Percentiles rank a stretch among this genome's conserved stretches.
These are phyloP conservation scores for Cyclotella atomus DNA, from an alignment of 108 stramenopile species.

Conservation along the genomic window DNA sequence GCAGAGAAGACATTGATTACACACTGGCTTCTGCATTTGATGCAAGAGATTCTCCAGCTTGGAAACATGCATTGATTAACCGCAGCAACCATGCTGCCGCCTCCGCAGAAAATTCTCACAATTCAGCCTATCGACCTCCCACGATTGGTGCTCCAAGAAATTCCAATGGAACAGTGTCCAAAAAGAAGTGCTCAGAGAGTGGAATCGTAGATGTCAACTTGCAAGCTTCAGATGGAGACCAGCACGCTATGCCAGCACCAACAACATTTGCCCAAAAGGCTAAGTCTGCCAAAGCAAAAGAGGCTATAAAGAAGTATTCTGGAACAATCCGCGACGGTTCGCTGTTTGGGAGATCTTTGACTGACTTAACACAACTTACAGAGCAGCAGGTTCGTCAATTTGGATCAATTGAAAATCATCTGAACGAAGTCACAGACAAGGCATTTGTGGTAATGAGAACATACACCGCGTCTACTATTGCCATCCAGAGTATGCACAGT, in stretches of 20 bases:
- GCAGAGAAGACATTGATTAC: conserved; percentile 84
- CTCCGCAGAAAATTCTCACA: not conserved
- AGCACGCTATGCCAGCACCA: not conserved
- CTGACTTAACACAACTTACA: conserved; percentile 47
- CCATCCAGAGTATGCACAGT: conserved; percentile 92
- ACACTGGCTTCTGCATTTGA: conserved; percentile 78
- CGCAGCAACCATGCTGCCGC: conserved; percentile 9
- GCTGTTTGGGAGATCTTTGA: conserved; percentile 72
- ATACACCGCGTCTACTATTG: conserved; percentile 91
- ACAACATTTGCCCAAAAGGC: not conserved
- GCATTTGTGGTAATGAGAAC: conserved; percentile 92
- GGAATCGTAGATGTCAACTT: not conserved
- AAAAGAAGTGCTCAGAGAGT: not conserved
- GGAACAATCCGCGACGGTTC: conserved; percentile 62
- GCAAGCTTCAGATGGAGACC: not conserved
- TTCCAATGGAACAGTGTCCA: conserved; percentile 7
- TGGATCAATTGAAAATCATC: conserved; percentile 84
- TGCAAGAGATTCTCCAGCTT: conserved; percentile 27
- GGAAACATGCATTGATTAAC: conserved; percentile 41
- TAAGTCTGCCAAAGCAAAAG: conserved; percentile 62
- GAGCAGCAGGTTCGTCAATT: conserved; percentile 19
- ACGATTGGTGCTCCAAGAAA: conserved; percentile 44
- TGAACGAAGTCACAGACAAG: conserved; percentile 91
- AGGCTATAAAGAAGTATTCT: conserved; percentile 73
- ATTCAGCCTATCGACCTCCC: conserved; percentile 24